A percentile compares a stretch with the other conserved stretches of the same genome.
Conservation (phyloP, 176 grass and related monocot genomes). For the Eleusine coracana region DNA sequence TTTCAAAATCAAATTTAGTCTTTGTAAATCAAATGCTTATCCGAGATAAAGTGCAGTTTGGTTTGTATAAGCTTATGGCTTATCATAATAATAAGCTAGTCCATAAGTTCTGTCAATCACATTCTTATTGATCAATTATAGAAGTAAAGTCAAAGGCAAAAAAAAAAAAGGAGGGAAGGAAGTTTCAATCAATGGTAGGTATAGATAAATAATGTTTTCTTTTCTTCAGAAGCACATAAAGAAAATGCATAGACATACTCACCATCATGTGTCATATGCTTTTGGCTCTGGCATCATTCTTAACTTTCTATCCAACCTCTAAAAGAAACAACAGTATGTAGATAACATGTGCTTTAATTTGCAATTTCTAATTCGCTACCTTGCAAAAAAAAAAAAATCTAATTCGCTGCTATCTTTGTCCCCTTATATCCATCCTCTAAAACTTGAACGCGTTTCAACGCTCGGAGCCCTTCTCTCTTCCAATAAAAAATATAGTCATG, state of each 20-base stretch:
- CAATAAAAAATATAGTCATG: not conserved
- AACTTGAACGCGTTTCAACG: constrained; percentile 35
- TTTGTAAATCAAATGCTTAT: not conserved
- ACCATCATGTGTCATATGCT: not conserved
- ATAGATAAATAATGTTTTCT: not conserved
- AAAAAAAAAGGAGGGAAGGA: not conserved
- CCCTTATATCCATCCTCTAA: not conserved
- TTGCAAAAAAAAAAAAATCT: too few relatives aligned
- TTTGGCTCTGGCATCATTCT: not conserved
- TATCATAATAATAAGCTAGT: too few relatives aligned
- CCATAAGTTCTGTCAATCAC: too few relatives aligned
- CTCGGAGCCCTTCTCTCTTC: constrained; percentile 3
- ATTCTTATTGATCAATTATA: not conserved
- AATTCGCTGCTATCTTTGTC: constrained; percentile 5
- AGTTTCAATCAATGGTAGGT: not conserved
- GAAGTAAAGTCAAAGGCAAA: not conserved
- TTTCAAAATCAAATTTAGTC: not conserved
- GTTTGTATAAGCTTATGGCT: not conserved
- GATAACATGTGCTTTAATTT: not conserved
- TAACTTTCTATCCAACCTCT: not conserved
- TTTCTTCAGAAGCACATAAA: not conserved
- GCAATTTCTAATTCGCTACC: constrained; percentile 2
- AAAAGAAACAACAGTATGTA: constrained; percentile 1
- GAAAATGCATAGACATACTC: not conserved
- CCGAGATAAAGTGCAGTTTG: not conserved